A percentile compares a stretch with the other conserved stretches of the same genome.
These are phyloP conservation scores for Colletotrichum higginsianum DNA, from an alignment of 2,329 filamentous ascomycete genomes.

Conservation along the genomic window DNA sequence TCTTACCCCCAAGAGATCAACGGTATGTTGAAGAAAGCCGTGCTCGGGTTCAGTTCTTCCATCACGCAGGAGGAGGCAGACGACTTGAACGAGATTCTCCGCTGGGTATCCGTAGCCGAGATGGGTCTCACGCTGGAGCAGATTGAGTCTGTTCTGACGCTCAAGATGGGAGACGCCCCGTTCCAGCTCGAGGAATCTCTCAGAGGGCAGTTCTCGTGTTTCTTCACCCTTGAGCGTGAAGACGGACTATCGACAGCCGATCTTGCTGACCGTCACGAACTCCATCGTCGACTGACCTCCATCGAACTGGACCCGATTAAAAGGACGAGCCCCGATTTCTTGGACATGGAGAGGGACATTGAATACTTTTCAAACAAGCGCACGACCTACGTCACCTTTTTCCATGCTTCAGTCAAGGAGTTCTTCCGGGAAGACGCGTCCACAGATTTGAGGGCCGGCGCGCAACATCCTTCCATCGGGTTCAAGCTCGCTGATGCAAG, in stretches of 20 bases:
- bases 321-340: slow-evolving; percentile 48
- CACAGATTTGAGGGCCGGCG: slow-evolving; percentile 38
- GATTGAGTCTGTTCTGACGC: slow-evolving; percentile 59
- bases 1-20: slow-evolving; percentile 61
- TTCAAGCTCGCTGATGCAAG: slow-evolving; percentile 54
- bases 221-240: slow-evolving; percentile 61
- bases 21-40: slow-evolving; percentile 58
- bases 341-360: slow-evolving; percentile 52
- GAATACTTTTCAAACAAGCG: slow-evolving; percentile 60
- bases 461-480: slow-evolving; percentile 48
- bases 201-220: slow-evolving; percentile 61
- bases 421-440: slow-evolving; percentile 55
- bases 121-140: slow-evolving; percentile 60
- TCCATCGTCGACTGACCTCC: slow-evolving; percentile 43
- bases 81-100: slow-evolving; percentile 63
- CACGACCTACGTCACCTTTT: slow-evolving; percentile 57
- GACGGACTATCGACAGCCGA: slow-evolving; percentile 61
- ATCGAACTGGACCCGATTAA: slow-evolving; percentile 19
- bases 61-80: slow-evolving; percentile 56
- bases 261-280: slow-evolving; percentile 56
- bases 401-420: slow-evolving; percentile 56
- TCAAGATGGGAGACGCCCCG: slow-evolving; percentile 58
- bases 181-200: slow-evolving; percentile 60
- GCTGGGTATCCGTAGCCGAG: slow-evolving; percentile 62
- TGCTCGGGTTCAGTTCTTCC: slow-evolving; percentile 57